Evolutionary conservation across 768 basidiomycete genomes (phyloP).

Genomic region (Termitomyces sp.): DNA sequence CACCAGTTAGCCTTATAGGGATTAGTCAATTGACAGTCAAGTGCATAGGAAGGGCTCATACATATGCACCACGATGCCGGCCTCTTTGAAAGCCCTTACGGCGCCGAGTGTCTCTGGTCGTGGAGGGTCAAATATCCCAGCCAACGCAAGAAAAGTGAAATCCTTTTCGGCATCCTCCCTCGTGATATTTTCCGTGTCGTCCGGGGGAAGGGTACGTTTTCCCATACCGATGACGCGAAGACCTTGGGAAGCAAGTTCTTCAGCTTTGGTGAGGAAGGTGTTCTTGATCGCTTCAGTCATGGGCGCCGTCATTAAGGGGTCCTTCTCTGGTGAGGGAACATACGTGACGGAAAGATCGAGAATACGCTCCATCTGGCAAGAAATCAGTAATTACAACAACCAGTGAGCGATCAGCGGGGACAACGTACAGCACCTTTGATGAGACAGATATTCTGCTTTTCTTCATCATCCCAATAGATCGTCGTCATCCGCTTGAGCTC

Average conservation of each 20-base stretch:
- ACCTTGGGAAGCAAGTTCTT: slow-evolving; percentile 37
- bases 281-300: slow-evolving; percentile 26
- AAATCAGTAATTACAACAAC: not conserved
- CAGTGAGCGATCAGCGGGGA: not conserved
- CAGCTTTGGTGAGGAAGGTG: slow-evolving; percentile 27
- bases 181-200: slow-evolving; percentile 21
- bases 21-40: not conserved
- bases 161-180: slow-evolving; percentile 45
- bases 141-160: slow-evolving; percentile 48
- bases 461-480: slow-evolving; percentile 29
- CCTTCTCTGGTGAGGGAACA: slow-evolving; percentile 22
- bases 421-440: slow-evolving; percentile 34
- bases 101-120: slow-evolving; percentile 50
- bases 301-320: slow-evolving; percentile 19
- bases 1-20: slow-evolving; percentile 46
- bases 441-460: slow-evolving; percentile 21
- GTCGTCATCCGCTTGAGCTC: slow-evolving; percentile 49
- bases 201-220: slow-evolving; percentile 19
- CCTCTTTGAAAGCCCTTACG: slow-evolving; percentile 46
- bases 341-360: slow-evolving; percentile 42
- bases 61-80: slow-evolving; percentile 50
- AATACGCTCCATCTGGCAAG: slow-evolving; percentile 37
- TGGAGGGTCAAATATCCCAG: slow-evolving; percentile 57
- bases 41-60: slow-evolving; percentile 10
- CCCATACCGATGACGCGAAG: slow-evolving; percentile 37